Evolutionary conservation across 2,329 filamentous ascomycete species (phyloP), one percentile per base, ranked within the genome.

Genomic region (Scedosporium aurantiacum): DNA sequence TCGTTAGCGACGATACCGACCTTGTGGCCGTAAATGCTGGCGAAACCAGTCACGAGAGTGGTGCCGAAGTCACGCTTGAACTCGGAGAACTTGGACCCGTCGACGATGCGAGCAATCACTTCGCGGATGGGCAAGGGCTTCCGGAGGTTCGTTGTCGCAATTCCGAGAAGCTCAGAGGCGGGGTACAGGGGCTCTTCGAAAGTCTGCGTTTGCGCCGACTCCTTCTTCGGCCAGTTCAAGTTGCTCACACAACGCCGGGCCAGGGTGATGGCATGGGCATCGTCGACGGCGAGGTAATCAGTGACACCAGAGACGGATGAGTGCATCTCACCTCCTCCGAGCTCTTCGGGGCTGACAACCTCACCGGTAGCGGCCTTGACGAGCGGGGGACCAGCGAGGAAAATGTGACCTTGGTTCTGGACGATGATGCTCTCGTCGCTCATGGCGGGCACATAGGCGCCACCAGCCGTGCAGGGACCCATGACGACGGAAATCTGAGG

Each of bases 401-500:
- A 99, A 71, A 99, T 96, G 67, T 96, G 92, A n/a, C 93, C 93
- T 73, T 97, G 92, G 60, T 92, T 88, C 70, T 91, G 86, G 45
- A 97, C 94, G 65, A 99, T 97, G 73, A 99, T 97, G 71, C 86
- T 91, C 79, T 97, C 94, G 72, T 97, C 94, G 63, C 89, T 93
- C 93, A 99, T 97, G 68, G 90, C 91, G 10, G 93, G 93, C 10
- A 97, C 92, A 72, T 99, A 97, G 25, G 93, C 93, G 57, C 93
- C 93, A 58, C 93, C 93, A 1, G 93, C 93, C 0, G 94, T 99
- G 75, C 94, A 99, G 52, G 93, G 90, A 0, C 93, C 93, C 93
- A 99, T 97, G 56, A 99, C 93, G 2, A 97, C 91, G 8, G 90
- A 87, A 67, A 99, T 89, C 71, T 97, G 93, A 1, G 93, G 93